Percentiles rank a stretch among this genome's conserved stretches.
phyloP scores from a whole-genome alignment of 164 flowering plant species.

The Annona cherimola region DNA sequence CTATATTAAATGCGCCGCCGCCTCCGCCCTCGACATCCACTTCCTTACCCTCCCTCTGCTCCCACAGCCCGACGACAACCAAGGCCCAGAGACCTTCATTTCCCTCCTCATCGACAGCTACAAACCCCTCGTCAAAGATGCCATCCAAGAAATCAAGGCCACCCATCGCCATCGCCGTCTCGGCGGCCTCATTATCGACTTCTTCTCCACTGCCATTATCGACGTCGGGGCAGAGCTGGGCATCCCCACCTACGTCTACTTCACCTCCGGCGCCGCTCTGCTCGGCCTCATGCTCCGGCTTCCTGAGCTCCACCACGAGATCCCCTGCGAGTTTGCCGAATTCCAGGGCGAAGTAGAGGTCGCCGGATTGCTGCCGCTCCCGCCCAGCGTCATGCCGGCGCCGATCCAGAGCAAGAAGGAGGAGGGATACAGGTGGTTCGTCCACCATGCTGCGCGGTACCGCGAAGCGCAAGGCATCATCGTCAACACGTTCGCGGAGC shows the following conservation, averaged over 20 bases:
- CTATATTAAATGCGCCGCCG: not conserved
- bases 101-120: not conserved
- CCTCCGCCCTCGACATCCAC: not conserved
- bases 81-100: not conserved
- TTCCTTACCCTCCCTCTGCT: slow-evolving; percentile 5
- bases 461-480: slow-evolving; percentile 6
- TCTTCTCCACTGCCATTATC: slow-evolving; percentile 5
- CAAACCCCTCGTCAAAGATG: slow-evolving; percentile 2
- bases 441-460: not conserved
- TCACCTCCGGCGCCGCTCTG: not conserved
- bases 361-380: slow-evolving; percentile 11
- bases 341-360: not conserved
- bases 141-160: not conserved
- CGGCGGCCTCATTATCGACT: slow-evolving; percentile 6
- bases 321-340: not conserved
- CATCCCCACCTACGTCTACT: slow-evolving; percentile 14
- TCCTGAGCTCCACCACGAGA: not conserved
- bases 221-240: slow-evolving; percentile 7
- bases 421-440: slow-evolving; percentile 6
- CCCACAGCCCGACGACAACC: not conserved
- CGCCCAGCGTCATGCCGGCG: slow-evolving; percentile 6
- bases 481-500: slow-evolving; percentile 9
- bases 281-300: slow-evolving; percentile 15
- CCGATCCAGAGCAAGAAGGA: not conserved
- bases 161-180: not conserved